phyloP scores from a whole-genome alignment of 352 stramenopile genomes.

The Phytophthora tentaculata region DNA sequence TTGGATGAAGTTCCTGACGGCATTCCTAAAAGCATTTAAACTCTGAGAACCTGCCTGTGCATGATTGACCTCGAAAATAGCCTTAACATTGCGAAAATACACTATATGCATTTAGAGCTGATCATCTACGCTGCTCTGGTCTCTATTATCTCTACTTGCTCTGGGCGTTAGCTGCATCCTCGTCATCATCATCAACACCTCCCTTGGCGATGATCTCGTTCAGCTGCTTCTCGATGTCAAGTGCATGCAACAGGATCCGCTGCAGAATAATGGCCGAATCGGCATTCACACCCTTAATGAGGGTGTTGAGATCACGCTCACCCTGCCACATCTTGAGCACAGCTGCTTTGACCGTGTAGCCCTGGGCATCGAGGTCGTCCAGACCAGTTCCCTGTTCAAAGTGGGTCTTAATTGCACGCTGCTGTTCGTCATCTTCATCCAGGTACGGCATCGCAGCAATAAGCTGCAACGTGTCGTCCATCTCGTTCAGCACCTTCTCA shows the following conservation, averaged over 20 bases:
- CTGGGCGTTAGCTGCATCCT: constrained; percentile 15
- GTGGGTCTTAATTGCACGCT: constrained; percentile 52
- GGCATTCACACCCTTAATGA: constrained; percentile 41
- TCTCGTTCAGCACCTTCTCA: constrained; percentile 19
- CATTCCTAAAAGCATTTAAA: constrained; percentile 5
- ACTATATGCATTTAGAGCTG: constrained; percentile 3
- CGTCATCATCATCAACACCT: constrained; percentile 24
- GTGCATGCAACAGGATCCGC: constrained; percentile 75
- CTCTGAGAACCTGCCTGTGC: not conserved
- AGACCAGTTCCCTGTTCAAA: constrained; percentile 69
- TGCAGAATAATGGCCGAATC: constrained; percentile 76
- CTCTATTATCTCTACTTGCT: constrained; percentile 22
- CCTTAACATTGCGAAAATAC: constrained; percentile 1
- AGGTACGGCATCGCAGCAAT: constrained; percentile 74
- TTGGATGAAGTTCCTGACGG: constrained; percentile 8
- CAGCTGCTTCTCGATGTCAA: constrained; percentile 70
- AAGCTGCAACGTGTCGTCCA: constrained; percentile 75
- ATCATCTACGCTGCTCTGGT: not conserved
- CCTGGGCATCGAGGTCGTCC: constrained; percentile 63
- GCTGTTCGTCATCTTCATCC: constrained; percentile 71
- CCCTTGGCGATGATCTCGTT: constrained; percentile 46
- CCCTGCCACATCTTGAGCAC: constrained; percentile 71
- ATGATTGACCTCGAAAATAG: constrained; percentile 5
- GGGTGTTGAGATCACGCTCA: constrained; percentile 61
- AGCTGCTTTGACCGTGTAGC: constrained; percentile 61